A percentile compares a stretch with the other conserved stretches of the same genome.
Conservation (phyloP, 805 yeast species). For the Kockiozyma suomiensis region DNA sequence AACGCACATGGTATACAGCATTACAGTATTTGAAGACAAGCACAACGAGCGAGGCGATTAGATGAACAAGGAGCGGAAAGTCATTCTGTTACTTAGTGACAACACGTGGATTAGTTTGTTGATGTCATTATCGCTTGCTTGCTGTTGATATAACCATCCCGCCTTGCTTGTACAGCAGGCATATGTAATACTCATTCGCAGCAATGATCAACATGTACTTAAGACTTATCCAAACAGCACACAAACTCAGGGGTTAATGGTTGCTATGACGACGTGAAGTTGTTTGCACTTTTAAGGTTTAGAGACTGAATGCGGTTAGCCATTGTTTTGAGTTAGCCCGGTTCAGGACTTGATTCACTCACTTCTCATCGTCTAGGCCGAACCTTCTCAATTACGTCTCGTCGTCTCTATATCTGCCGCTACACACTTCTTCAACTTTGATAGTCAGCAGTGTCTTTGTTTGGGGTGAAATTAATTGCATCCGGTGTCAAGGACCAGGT, state of each 20-base stretch:
- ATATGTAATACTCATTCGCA: neutral
- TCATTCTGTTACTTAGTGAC: too few species aligned
- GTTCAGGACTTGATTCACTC: neutral
- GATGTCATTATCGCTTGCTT: too few species aligned
- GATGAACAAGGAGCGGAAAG: neutral
- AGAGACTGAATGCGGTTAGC: constrained; percentile 1
- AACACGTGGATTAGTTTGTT: neutral
- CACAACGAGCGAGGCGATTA: neutral
- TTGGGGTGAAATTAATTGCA: too few species aligned
- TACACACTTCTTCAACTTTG: too few species aligned
- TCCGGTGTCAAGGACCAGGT: too few species aligned
- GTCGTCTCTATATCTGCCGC: too few species aligned
- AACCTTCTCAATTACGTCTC: neutral
- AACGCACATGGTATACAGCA: neutral
- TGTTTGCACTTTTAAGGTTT: constrained; percentile 4
- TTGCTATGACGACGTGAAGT: constrained; percentile 8
- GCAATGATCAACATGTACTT: neutral
- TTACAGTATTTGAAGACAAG: neutral
- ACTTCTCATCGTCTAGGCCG: neutral
- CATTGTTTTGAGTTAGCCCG: constrained; percentile 1
- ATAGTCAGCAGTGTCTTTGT: too few species aligned
- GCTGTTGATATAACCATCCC: too few species aligned
- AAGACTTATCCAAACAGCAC: too few species aligned
- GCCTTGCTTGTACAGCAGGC: neutral
- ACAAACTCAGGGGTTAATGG: constrained; percentile 5